These are phyloP conservation scores for Aureobasidium leucospermi DNA, from an alignment of 2,329 filamentous ascomycete genomes.

Conservation along the genomic window DNA sequence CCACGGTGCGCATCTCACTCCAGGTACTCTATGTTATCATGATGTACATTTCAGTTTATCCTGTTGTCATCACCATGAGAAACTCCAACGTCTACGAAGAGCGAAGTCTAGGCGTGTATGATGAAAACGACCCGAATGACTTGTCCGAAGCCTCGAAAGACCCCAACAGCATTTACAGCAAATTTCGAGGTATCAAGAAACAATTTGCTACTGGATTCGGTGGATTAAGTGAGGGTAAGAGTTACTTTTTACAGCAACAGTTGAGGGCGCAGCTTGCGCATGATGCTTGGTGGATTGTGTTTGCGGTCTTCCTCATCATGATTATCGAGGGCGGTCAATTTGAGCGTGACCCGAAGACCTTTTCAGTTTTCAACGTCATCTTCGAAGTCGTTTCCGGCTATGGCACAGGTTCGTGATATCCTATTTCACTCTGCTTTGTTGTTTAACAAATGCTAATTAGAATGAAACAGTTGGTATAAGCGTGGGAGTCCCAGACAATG, in stretches of 20 bases:
- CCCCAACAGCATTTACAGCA: constrained; percentile 5
- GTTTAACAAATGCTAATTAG: not conserved
- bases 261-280: constrained; percentile 41
- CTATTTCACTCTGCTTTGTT: not conserved
- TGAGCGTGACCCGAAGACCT: constrained; percentile 28
- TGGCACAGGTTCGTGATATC: constrained; percentile 16
- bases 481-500: constrained; percentile 37
- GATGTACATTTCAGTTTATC: constrained; percentile 60
- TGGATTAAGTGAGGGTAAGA: constrained; percentile 22
- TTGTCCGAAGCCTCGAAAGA: not conserved
- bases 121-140: constrained; percentile 21
- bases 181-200: constrained; percentile 2
- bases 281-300: constrained; percentile 39
- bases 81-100: constrained; percentile 57
- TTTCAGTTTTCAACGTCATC: constrained; percentile 38
- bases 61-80: constrained; percentile 55
- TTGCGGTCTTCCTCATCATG: constrained; percentile 40
- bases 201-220: constrained; percentile 7
- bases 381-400: constrained; percentile 39
- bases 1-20: constrained; percentile 45
- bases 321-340: constrained; percentile 36
- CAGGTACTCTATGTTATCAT: constrained; percentile 55
- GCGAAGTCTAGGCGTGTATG: constrained; percentile 53
- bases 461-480: constrained; percentile 36
- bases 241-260: constrained; percentile 35